A percentile compares a stretch with the other conserved stretches of the same genome.
Conservation (phyloP, 176 grass and related monocot species). For the Bromus sterilis region DNA sequence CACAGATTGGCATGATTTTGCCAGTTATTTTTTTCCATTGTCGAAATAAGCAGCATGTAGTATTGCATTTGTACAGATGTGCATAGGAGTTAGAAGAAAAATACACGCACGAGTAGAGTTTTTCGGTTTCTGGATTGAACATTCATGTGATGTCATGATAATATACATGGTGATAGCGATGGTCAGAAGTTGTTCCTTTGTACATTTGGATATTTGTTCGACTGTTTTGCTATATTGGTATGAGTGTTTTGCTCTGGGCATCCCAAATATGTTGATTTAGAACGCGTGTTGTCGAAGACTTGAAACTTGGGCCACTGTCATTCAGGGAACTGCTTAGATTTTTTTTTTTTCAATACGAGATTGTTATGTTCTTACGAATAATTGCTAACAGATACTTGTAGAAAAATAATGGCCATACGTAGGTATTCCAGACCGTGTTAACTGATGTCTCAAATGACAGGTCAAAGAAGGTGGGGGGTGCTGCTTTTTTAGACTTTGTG, state of each 20-base stretch:
- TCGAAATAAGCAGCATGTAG: background rate
- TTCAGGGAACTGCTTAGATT: background rate
- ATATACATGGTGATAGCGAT: background rate
- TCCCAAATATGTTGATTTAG: background rate
- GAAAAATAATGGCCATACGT: too few relatives aligned
- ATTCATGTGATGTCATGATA: background rate
- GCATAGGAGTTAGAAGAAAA: background rate
- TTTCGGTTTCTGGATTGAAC: background rate
- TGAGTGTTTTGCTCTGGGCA: background rate
- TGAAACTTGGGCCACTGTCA: background rate
- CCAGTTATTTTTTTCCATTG: background rate
- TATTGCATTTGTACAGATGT: slow-evolving; percentile 14
- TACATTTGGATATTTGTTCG: background rate
- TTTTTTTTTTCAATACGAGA: background rate
- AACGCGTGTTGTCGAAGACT: background rate
- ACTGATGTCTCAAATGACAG: background rate
- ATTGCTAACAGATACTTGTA: too few relatives aligned
- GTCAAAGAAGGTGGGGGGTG: background rate
- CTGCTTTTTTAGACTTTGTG: background rate
- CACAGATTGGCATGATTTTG: slow-evolving; percentile 10
- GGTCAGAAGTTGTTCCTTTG: background rate
- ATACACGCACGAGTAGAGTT: background rate
- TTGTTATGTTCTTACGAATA: too few relatives aligned
- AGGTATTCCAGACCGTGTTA: too few relatives aligned
- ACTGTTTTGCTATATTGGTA: background rate